phyloP scores from a whole-genome alignment of 1,139 yeast species.

The Tardiomyces depauwii region DNA sequence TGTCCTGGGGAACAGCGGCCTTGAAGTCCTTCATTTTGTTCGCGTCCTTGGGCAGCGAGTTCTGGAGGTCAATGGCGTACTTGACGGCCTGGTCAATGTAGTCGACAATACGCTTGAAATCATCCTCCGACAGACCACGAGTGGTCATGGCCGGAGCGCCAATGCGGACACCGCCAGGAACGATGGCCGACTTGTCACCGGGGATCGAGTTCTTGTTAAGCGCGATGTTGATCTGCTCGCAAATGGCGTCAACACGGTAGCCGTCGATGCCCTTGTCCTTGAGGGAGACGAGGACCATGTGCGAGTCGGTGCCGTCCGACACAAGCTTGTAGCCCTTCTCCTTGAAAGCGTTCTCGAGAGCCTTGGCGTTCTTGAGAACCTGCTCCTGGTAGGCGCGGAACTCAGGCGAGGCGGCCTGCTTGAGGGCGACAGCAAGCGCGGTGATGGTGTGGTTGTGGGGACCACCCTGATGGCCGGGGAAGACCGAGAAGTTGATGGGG shows the following conservation, averaged over 20 bases:
- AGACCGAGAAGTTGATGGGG: constrained; percentile 88
- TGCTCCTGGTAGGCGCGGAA: constrained; percentile 75
- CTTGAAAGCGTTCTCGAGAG: constrained; percentile 60
- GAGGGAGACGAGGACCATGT: constrained; percentile 76
- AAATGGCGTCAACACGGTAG: constrained; percentile 86
- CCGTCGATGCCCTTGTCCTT: constrained; percentile 85
- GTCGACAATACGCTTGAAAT: constrained; percentile 66
- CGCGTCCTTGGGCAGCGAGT: constrained; percentile 64
- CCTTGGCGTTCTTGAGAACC: constrained; percentile 70
- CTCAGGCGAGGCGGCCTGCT: constrained; percentile 81
- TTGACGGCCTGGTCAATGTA: constrained; percentile 73
- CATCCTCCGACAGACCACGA: constrained; percentile 75
- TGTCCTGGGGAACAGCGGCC: constrained; percentile 58
- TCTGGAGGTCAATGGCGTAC: constrained; percentile 68
- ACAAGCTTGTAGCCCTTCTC: constrained; percentile 67
- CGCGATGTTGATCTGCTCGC: constrained; percentile 85
- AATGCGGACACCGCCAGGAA: constrained; percentile 92
- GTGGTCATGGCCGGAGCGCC: constrained; percentile 99
- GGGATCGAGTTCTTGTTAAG: constrained; percentile 95
- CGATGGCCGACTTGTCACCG: constrained; percentile 88
- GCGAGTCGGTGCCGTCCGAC: constrained; percentile 91
- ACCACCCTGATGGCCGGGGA: constrained; percentile 99
- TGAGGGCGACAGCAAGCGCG: constrained; percentile 88
- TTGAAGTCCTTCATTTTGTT: constrained; percentile 95
- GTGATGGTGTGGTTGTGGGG: constrained; percentile 97